phyloP scores from a whole-genome alignment of 2,329 filamentous ascomycete genomes.

The Hypoxylon sp. region DNA sequence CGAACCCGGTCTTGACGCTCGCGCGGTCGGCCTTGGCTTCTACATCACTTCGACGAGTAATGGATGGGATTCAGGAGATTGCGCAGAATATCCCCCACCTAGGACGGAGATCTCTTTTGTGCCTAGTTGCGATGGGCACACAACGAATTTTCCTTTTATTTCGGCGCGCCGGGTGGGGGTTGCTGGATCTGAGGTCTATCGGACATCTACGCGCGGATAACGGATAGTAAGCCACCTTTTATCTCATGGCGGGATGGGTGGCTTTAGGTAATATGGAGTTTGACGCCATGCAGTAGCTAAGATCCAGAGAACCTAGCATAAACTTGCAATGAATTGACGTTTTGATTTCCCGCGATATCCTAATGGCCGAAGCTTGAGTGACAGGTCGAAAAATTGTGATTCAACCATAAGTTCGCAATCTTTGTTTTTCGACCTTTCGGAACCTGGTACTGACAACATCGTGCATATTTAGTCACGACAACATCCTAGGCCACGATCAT shows the following conservation, averaged over 20 bases:
- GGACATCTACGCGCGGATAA: background rate
- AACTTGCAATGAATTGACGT: background rate
- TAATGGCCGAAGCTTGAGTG: background rate
- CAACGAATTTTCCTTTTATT: background rate
- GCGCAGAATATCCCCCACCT: background rate
- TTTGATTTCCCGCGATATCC: background rate
- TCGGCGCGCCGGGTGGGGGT: background rate
- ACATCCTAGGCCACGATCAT: background rate
- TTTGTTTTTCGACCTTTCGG: background rate
- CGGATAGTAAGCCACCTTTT: background rate
- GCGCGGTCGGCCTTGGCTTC: background rate
- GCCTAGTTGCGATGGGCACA: background rate
- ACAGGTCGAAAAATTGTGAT: background rate
- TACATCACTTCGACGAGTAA: background rate
- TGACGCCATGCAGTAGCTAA: background rate
- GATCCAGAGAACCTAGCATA: background rate
- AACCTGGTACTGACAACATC: background rate
- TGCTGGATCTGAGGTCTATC: background rate
- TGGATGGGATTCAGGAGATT: background rate
- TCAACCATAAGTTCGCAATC: background rate
- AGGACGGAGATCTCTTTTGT: background rate
- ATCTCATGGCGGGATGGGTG: background rate
- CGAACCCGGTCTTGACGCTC: background rate
- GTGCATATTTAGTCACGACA: background rate
- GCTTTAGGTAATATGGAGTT: background rate